Conservation (phyloP, 1,284 basidiomycete genomes). For the Ceratobasidium sp. region DNA sequence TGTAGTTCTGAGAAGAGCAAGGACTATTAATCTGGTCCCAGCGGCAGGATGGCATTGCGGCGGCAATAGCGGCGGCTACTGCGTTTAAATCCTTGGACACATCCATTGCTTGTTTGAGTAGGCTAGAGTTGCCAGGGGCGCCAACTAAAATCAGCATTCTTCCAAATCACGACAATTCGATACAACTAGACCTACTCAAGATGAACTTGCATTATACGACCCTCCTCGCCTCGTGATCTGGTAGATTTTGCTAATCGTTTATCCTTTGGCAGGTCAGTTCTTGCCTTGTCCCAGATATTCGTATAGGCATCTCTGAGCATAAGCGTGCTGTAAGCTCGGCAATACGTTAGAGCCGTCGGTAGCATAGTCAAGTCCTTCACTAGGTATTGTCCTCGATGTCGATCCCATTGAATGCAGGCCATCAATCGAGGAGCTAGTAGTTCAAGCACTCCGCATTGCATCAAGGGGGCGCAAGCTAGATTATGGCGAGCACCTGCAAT, state of each 20-base stretch:
- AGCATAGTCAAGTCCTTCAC: too few relatives aligned
- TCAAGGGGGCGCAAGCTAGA: not conserved
- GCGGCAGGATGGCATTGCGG: not conserved
- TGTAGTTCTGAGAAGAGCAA: not conserved
- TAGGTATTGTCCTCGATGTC: too few relatives aligned
- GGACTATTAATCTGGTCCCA: not conserved
- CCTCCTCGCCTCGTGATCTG: too few relatives aligned
- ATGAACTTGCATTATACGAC: not conserved
- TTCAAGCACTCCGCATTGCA: not conserved
- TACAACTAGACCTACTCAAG: not conserved
- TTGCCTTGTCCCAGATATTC: not conserved
- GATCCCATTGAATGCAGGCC: too few relatives aligned
- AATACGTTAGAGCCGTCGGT: too few relatives aligned
- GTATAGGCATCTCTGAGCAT: not conserved
- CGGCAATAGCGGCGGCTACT: not conserved
- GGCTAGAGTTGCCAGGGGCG: too few relatives aligned
- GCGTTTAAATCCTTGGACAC: not conserved
- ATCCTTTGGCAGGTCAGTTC: not conserved
- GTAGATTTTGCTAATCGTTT: too few relatives aligned
- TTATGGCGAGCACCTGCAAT: not conserved
- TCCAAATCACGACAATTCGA: not conserved
- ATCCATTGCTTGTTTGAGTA: not conserved
- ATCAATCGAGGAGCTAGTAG: not conserved
- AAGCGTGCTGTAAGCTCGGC: not conserved
- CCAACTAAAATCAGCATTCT: not conserved